Base-by-base conservation (phyloP, 257 asterid species). In the Penstemon eatonii region DNA sequence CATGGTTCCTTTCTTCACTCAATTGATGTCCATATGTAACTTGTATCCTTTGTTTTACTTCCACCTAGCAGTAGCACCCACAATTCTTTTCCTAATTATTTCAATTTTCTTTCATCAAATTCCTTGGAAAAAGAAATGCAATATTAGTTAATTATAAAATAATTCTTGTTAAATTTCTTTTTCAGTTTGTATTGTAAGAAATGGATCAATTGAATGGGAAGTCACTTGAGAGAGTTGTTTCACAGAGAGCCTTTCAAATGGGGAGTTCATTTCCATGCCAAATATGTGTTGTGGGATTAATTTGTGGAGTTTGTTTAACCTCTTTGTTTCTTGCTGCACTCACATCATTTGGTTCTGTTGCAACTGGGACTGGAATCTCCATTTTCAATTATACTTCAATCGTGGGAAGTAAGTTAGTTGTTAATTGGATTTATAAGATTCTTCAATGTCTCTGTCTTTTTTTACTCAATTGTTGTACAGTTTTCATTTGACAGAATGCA, bases 231-330 rank as follows among this genome's bases (percentile, higher is more conserved):
- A 87, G 93, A 65, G 86, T 83, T 54, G 79, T 94, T 80, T 94
- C 99, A 33, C 95, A 87, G 76, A 86, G 67, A 56, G 97, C 94
- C 25, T 44, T 88, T 49, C 89, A 81, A 60, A 80, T 94, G 86
- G 81, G 97, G 50, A 87, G 65, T 52, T 91, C 97, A 56, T 89
- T 81, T 75, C 87, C 96, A 41, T 94, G 96, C 62, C 92, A 83
- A 72, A 75, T 88, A 41, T 91, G 97, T 81, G 96, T 71, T 49
- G 73, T 94, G 71, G 97, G 96, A 3, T 90, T 94, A 52, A 87
- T 94, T 0, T 81, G 83, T 79, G 97, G 96, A 75, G 77, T 94
- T 83, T 91, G 99, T 71, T 64, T 94, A 10, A 73, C 97, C 72
- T 84, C 99, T 39, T 78, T 94, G 77, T 83, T 88, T 78, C 78